A percentile compares a stretch with the other conserved stretches of the same genome.
Evolutionary conservation across 768 basidiomycete genomes (phyloP).

Genomic region (Pleurotus tuoliensis): DNA sequence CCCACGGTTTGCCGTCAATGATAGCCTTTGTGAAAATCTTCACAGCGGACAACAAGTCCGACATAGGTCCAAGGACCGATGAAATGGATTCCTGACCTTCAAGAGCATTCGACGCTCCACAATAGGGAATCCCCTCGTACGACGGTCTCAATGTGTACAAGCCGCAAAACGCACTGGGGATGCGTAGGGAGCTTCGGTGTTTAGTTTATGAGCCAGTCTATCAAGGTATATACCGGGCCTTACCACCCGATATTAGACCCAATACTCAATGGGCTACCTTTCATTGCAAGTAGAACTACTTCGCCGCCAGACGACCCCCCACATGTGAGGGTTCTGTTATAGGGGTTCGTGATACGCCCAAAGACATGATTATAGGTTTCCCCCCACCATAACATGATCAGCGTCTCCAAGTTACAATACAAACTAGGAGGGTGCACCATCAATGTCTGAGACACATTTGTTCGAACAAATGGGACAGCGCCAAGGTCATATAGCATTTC

Average conservation of each 20-base stretch:
- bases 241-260: constrained; percentile 83
- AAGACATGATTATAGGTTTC: constrained; percentile 81
- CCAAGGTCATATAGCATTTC: constrained; percentile 64
- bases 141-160: constrained; percentile 71
- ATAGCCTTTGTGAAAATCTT: constrained; percentile 66
- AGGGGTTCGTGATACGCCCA: constrained; percentile 74
- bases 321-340: constrained; percentile 63
- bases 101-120: constrained; percentile 55
- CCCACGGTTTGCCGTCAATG: constrained; percentile 58
- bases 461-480: constrained; percentile 68
- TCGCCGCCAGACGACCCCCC: constrained; percentile 90
- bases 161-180: constrained; percentile 65
- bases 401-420: background rate
- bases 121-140: constrained; percentile 66
- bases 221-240: background rate
- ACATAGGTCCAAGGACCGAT: constrained; percentile 74
- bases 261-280: constrained; percentile 50
- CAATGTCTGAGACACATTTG: constrained; percentile 72
- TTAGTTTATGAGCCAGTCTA: background rate
- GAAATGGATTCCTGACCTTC: constrained; percentile 69
- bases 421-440: constrained; percentile 40
- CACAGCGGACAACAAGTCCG: constrained; percentile 52
- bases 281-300: constrained; percentile 55
- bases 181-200: constrained; percentile 58
- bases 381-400: constrained; percentile 28